Evolutionary conservation across 108 stramenopile species (phyloP).

Genomic region (Cyclotella cryptica): DNA sequence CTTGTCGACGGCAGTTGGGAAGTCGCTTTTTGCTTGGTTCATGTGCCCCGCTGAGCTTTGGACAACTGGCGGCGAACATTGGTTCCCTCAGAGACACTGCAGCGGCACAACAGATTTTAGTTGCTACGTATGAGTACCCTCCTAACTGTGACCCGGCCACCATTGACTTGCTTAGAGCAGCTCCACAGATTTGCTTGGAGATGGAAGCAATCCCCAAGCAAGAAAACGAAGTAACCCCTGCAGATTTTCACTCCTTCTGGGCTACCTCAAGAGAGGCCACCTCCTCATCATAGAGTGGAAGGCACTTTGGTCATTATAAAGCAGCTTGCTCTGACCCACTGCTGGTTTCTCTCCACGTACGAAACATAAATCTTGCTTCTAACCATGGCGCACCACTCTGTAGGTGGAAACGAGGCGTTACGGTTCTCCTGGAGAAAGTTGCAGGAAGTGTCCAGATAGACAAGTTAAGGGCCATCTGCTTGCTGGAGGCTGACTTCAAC

Average conservation of each 20-base stretch:
- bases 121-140: neutral
- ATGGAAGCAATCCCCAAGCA: neutral
- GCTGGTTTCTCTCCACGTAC: too few species aligned
- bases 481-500: neutral
- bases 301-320: too few species aligned
- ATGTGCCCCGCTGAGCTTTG: constrained; percentile 1
- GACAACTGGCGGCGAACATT: constrained; percentile 11
- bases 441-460: neutral
- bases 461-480: too few species aligned
- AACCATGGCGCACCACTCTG: too few species aligned
- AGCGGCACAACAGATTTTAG: neutral
- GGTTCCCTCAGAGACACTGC: constrained; percentile 1
- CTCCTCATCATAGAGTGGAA: too few species aligned
- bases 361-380: too few species aligned
- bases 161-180: neutral
- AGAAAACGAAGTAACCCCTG: neutral
- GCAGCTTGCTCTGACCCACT: neutral
- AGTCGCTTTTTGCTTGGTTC: too few species aligned
- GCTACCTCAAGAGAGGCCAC: neutral
- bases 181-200: neutral
- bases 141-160: neutral
- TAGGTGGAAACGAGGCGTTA: neutral
- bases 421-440: neutral
- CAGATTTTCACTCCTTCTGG: too few species aligned
- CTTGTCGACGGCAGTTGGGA: neutral